These are phyloP conservation scores for Zasmidium angulare DNA, from an alignment of 2,329 filamentous ascomycete genomes.

Conservation along the genomic window DNA sequence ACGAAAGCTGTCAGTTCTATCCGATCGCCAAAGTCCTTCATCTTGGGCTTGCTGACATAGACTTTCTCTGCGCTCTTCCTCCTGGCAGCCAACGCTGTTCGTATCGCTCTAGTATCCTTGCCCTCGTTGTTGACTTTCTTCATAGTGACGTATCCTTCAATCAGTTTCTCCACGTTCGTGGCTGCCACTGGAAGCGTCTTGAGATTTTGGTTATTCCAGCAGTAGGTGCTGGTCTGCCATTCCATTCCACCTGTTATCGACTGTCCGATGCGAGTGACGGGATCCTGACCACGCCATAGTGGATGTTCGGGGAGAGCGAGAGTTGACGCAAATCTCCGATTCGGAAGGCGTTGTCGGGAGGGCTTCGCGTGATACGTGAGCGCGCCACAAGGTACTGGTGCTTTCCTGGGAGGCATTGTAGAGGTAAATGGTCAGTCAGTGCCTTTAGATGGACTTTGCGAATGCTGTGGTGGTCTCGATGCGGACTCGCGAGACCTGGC, in stretches of 20 bases:
- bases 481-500: too few species aligned
- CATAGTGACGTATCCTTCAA: conserved; percentile 23
- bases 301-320: conserved; percentile 9
- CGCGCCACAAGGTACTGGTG: conserved; percentile 10
- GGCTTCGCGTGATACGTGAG: conserved; percentile 16
- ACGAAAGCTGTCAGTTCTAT: conserved; percentile 27
- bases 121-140: conserved; percentile 20
- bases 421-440: too few species aligned
- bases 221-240: conserved; percentile 29
- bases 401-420: neutral
- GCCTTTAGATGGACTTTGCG: too few species aligned
- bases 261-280: conserved; percentile 16
- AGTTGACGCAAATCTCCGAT: conserved; percentile 5
- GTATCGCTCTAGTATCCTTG: conserved; percentile 22
- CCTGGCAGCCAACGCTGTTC: conserved; percentile 19
- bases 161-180: conserved; percentile 25
- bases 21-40: conserved; percentile 28
- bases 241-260: conserved; percentile 27
- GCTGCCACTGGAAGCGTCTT: conserved; percentile 24
- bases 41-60: conserved; percentile 23
- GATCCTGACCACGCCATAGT: conserved; percentile 19
- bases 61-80: conserved; percentile 26
- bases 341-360: conserved; percentile 7
- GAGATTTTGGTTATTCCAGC: conserved; percentile 27
- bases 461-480: neutral